These are phyloP conservation scores for Didymella exigua DNA, from an alignment of 2,329 filamentous ascomycete species.

Conservation along the genomic window DNA sequence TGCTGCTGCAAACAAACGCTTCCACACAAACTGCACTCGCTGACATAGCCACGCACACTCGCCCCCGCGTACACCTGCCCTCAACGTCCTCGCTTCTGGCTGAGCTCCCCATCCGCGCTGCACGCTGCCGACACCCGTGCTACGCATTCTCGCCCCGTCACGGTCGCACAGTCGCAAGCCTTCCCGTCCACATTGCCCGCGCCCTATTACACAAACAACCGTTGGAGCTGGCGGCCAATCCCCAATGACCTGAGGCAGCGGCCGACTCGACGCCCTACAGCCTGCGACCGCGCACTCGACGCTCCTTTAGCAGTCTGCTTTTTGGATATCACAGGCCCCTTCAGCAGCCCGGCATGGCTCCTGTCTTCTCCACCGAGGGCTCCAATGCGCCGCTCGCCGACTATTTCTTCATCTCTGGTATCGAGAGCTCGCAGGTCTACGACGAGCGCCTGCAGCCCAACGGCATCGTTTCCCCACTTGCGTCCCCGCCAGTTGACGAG, in stretches of 20 bases:
- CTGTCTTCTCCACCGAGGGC: constrained; percentile 49
- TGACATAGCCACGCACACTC: not conserved
- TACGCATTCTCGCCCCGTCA: constrained; percentile 31
- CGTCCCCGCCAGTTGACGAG: constrained; percentile 53
- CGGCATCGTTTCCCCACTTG: constrained; percentile 38
- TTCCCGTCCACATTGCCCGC: constrained; percentile 19
- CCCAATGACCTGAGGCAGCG: constrained; percentile 43
- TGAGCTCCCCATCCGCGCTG: constrained; percentile 20
- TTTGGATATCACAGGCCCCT: constrained; percentile 41
- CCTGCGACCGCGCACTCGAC: constrained; percentile 30
- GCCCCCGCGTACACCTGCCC: constrained; percentile 16
- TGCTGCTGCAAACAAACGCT: constrained; percentile 1
- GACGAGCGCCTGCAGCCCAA: constrained; percentile 50
- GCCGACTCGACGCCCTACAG: constrained; percentile 31
- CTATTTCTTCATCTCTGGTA: constrained; percentile 68
- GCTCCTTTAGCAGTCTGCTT: constrained; percentile 29
- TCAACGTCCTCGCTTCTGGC: constrained; percentile 22
- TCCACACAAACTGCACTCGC: no score
- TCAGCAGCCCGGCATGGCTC: constrained; percentile 40
- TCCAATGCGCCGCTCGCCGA: constrained; percentile 65
- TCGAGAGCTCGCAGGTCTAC: constrained; percentile 59
- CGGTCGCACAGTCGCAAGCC: constrained; percentile 34
- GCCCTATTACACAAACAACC: constrained; percentile 36
- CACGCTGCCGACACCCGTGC: constrained; percentile 29
- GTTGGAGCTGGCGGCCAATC: constrained; percentile 41